A percentile compares a stretch with the other conserved stretches of the same genome.
phyloP scores from a whole-genome alignment of 2,329 filamentous ascomycete genomes.

The Fusarium xyrophilum region DNA sequence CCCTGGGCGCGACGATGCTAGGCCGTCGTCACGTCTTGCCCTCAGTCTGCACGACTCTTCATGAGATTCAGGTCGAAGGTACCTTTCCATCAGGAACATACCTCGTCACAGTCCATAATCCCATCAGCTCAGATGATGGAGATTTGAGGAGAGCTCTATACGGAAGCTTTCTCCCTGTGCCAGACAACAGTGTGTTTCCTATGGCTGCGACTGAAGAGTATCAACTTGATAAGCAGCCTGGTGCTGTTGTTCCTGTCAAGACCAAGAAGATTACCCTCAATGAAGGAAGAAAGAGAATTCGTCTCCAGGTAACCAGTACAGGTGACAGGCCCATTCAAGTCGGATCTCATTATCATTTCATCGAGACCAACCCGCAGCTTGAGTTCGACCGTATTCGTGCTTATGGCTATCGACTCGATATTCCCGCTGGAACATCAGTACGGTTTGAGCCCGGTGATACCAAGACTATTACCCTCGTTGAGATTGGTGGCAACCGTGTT shows the following conservation, averaged over 20 bases:
- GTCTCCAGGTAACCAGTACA: slow-evolving; percentile 79
- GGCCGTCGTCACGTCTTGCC: slow-evolving; percentile 91
- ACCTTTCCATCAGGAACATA: slow-evolving; percentile 92
- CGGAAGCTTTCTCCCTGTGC: slow-evolving; percentile 87
- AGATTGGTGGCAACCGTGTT: slow-evolving; percentile 80
- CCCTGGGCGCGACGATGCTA: slow-evolving; percentile 87
- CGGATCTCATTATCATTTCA: slow-evolving; percentile 94
- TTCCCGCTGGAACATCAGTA: slow-evolving; percentile 88
- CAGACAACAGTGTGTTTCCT: slow-evolving; percentile 71
- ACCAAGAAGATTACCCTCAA: slow-evolving; percentile 73
- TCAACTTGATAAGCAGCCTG: slow-evolving; percentile 72
- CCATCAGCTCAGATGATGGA: slow-evolving; percentile 84
- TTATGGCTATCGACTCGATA: slow-evolving; percentile 87
- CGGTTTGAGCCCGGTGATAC: slow-evolving; percentile 93
- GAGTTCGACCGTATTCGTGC: slow-evolving; percentile 84
- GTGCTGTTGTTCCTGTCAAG: slow-evolving; percentile 77
- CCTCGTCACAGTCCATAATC: slow-evolving; percentile 91
- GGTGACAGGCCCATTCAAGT: slow-evolving; percentile 92
- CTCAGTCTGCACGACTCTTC: slow-evolving; percentile 77
- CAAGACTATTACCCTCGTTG: slow-evolving; percentile 87
- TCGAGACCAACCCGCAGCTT: slow-evolving; percentile 90
- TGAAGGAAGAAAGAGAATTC: slow-evolving; percentile 74
- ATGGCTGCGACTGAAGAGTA: slow-evolving; percentile 70
- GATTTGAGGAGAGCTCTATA: slow-evolving; percentile 88
- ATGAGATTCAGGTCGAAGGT: slow-evolving; percentile 90